Base-by-base conservation (phyloP, 2,329 filamentous ascomycete genomes). In the Fusarium liriodendri region DNA sequence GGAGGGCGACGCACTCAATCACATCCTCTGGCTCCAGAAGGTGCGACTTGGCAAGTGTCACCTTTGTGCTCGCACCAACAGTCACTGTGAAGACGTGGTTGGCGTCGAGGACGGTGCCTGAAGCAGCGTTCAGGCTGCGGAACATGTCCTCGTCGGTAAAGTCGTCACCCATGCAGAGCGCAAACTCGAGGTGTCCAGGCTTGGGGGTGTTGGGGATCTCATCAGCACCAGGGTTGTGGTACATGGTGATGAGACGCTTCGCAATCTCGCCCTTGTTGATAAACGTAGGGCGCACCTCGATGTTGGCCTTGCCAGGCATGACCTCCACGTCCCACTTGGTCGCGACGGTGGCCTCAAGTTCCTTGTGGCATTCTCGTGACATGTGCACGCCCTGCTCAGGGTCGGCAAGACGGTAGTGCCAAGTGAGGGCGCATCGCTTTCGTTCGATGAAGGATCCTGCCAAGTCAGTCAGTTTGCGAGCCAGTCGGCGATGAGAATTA, bases 141-240 rank as follows among this genome's bases (percentile, higher is more conserved):
- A 98, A 98, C 90, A 92, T 92, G 92, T 97, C 96, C 88, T 99
- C 97, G 80, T 99, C 97, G 7, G 97, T 99, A 77, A 97, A 97
- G 80, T 99, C 97, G 82, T 99, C 97, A 47, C 97, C 97, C 70
- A 95, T 85, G 83, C 97, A 99, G 61, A 98, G 87, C 13, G 97
- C 91, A 79, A 98, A 98, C 76, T 96, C 95, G 0, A 95, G 89
- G 62, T 89, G 89, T 60, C 90, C 83, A 6, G 81, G 77, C 29
- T 79, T 79, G 6, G 78, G 77, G 58, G 83, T 86, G 5, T 85
- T 85, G 2, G 84, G 83, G 3, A 83, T 84, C 5, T 87, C 86
- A 2, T 83, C 82, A 2, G 83, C 85, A 8, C 86, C 84, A 5
- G 79, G 85, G 66, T 83, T 84, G 77, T 87, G 91, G 82, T 97